Evolutionary conservation across 2,329 filamentous ascomycete species (phyloP), one percentile per base, ranked within the genome.

Genomic region (Bertia moriformis): DNA sequence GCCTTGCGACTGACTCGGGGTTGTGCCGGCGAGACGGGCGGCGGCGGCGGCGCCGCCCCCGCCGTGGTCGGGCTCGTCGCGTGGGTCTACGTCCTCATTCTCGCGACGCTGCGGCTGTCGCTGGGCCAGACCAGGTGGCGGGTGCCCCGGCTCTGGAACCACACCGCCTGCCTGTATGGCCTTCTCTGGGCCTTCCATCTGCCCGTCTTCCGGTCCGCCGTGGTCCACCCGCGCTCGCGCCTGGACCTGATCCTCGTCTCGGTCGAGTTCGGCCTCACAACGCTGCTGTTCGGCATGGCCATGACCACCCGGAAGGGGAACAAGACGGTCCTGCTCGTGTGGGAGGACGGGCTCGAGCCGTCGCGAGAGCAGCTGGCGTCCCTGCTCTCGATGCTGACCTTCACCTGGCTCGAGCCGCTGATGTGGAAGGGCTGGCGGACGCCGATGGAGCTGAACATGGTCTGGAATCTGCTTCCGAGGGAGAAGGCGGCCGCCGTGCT

Each of bases 241-340:
- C 56, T 77, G 29, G 65, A 74, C 3, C 70, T 81, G 52, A 65
- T 68, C 38, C 65, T 94, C 37, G 68, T 75, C 45, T 77, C 86
- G 44, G 60, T 71, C 43, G 78, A 93, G 49, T 96, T 96, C 51
- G 63, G 66, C 2, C 63, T 96, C 43, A 75, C 73, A 4, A 79
- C 81, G 1, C 54, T 93, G 12, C 69, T 98, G 13, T 78, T 87
- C 39, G 57, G 73, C 36, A 78, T 95, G 53, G 76, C 85, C 33
- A 59, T 93, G 41, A 83, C 78, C 39, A 93, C 86, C 44, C 78
- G 91, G 46, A 91, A 87, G 61, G 91, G 91, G 36, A 96, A 96
- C 58, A 91, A 86, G 58, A 77, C 82, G 3, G 83, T 98, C 10
- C 60, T 89, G 35, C 58, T 96, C 51, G 86, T 94, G 57, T 88